Evolutionary conservation across 2,329 filamentous ascomycete genomes (phyloP), one percentile per base, ranked within the genome.

Genomic region (Fonsecaea nubica): DNA sequence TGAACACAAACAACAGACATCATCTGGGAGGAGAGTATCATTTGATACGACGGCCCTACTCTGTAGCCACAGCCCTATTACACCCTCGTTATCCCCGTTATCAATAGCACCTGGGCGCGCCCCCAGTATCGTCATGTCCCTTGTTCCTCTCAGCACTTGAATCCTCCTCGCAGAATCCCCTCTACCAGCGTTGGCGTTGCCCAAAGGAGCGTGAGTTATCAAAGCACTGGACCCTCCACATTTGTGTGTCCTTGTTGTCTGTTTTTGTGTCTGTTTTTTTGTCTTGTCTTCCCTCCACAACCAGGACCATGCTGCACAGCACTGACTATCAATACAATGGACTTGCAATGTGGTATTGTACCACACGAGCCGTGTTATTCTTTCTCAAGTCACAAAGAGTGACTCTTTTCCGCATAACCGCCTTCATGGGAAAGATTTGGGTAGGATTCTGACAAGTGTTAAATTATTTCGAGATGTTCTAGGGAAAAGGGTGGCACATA

Each of bases 171-270:
- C 45, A 50, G 45, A 18, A 25, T 50, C 12, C 9, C 12, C 45
- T 50, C 6, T 25, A 2, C 45, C 45, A 50, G 25, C 18, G 18
- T 21, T 50, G 45, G 18, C 25, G 45, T 25, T 50, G 18, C 45
- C 45, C 45, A 50, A 50, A 50, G 45, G 45, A 50, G 45, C 25
- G 45, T 50, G 45, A 50, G 18, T 50, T 50, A 9, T 25, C 8
- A 50, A 25, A 50, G 45, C 18, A 50, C 45, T 25, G 45, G 18
- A 25, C 45, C 13, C 45, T 9, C 45, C 21, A 50, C 45, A 8
- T 10, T 25, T 50, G 45, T 25, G 12, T 25, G 18, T 25, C 45
- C 18, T 25, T 50, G 2, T 25, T 25, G 25, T 25, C 25, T 25
- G 25, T 25, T 25, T 25, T 25, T 25, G 25, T 25, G 25, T 25